Evolutionary conservation across 2,329 filamentous ascomycete species (phyloP), one percentile per base, ranked within the genome.

Genomic region (Diaporthe ilicicola): DNA sequence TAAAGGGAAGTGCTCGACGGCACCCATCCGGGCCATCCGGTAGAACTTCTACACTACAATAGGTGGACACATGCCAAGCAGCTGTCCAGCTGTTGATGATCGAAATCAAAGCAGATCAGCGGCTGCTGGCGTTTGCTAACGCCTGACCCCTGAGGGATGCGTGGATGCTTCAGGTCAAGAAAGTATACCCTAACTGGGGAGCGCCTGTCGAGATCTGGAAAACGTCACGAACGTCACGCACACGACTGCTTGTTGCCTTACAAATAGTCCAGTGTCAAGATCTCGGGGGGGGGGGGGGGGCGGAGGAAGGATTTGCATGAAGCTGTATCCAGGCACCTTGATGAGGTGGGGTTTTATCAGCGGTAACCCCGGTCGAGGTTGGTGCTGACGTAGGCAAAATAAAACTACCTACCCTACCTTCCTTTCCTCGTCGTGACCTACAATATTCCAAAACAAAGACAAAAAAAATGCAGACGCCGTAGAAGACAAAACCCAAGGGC

Each of bases 71-170:
- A 12, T 44, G 22, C 32, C 39, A 6, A 15, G 19, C 51, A 34
- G 17, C 17, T 9, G 29, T 17, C 32, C 24, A 29, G 39, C 56
- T 24, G 37, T 61, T 29, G 56, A 46, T 27, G 56, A 62, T 62
- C 56, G 56, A 48, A 62, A 62, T 62, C n/a, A 46, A 32, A 62
- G 22, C 39, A 48, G 39, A 62, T 62, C 42, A 39, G 27, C 56
- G 19, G 12, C 56, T 22, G 56, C 56, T 48, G 24, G 24, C 3
- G 27, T 19, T 62, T 42, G 27, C 1, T 27, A 46, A 29, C 6
- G 56, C 42, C 22, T 34, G 42, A 62, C 39, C 56, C 56, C 56
- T 62, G 19, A 46, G n/a, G 27, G 19, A 19, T 34, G 56, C 56
- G n/a, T n/a, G n/a, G n/a, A n/a, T n/a, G n/a, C n/a, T n/a, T 46